Evolutionary conservation across 805 yeast species (phyloP).

Genomic region (Metschnikowia kofuensis): DNA sequence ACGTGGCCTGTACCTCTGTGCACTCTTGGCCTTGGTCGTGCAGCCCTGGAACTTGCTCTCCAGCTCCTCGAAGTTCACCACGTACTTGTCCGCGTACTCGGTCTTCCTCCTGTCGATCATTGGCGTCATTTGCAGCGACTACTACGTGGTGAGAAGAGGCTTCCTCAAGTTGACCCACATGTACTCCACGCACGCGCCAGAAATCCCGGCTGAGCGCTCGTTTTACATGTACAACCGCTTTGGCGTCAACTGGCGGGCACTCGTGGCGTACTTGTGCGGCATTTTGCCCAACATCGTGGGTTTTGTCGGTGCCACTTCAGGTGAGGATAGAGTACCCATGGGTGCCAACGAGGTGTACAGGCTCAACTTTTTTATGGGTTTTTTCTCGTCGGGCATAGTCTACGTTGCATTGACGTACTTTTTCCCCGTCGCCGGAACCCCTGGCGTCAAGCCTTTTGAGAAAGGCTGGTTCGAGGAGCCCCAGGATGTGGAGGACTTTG

Average conservation of each 20-base stretch:
- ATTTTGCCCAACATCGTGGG: constrained; percentile 84
- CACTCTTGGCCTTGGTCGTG: constrained; percentile 62
- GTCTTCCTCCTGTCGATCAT: constrained; percentile 82
- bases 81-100: constrained; percentile 76
- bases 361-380: constrained; percentile 77
- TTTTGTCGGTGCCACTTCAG: constrained; percentile 75
- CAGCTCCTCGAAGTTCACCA: constrained; percentile 69
- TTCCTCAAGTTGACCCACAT: constrained; percentile 60
- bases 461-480: constrained; percentile 62
- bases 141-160: constrained; percentile 67
- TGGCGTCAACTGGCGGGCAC: constrained; percentile 85
- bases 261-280: constrained; percentile 74
- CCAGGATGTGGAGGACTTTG: constrained; percentile 64
- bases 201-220: constrained; percentile 24
- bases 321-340: constrained; percentile 62
- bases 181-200: constrained; percentile 46
- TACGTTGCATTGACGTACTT: constrained; percentile 52
- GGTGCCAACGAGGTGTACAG: constrained; percentile 76
- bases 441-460: constrained; percentile 39
- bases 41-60: constrained; percentile 79
- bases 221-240: constrained; percentile 57
- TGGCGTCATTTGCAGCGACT: constrained; percentile 70
- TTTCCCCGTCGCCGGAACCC: constrained; percentile 48
- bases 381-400: constrained; percentile 51
- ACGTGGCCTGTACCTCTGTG: constrained; percentile 79